Conservation (phyloP, 106 monocot species). For the Agapanthus africanus region DNA sequence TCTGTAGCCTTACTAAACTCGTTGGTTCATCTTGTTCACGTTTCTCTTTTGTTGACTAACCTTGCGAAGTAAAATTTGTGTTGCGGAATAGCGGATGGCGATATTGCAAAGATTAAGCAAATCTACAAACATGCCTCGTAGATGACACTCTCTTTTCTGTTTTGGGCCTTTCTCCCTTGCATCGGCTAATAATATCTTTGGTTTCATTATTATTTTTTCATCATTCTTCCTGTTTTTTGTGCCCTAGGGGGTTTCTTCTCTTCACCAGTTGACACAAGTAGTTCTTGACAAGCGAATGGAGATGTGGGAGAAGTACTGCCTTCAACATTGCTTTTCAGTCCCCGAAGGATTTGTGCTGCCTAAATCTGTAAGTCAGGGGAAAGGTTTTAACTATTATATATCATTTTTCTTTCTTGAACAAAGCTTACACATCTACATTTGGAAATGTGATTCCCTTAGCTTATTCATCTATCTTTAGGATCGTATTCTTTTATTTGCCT, state of each 20-base stretch:
- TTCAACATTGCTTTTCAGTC: constrained; percentile 54
- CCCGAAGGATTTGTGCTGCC: constrained; percentile 58
- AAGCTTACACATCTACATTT: neutral
- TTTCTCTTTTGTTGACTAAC: neutral
- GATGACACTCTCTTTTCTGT: neutral
- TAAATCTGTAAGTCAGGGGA: constrained; percentile 37
- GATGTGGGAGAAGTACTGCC: constrained; percentile 77
- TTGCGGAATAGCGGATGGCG: neutral
- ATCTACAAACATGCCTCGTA: neutral
- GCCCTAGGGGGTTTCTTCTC: constrained; percentile 42
- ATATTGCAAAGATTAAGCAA: neutral
- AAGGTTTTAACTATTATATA: neutral
- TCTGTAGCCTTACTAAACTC: neutral
- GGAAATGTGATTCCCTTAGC: neutral
- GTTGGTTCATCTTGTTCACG: neutral
- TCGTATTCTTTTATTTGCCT: constrained; percentile 1
- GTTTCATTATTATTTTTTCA: neutral
- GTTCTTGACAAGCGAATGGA: constrained; percentile 42
- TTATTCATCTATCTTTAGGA: neutral
- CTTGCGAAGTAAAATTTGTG: neutral
- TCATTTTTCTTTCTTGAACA: neutral
- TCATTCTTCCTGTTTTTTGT: neutral
- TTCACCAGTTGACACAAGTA: constrained; percentile 36
- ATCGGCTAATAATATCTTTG: neutral
- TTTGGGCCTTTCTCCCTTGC: no score